Base-by-base conservation (phyloP, 352 stramenopile genomes). In the Globisporangium canariense region DNA sequence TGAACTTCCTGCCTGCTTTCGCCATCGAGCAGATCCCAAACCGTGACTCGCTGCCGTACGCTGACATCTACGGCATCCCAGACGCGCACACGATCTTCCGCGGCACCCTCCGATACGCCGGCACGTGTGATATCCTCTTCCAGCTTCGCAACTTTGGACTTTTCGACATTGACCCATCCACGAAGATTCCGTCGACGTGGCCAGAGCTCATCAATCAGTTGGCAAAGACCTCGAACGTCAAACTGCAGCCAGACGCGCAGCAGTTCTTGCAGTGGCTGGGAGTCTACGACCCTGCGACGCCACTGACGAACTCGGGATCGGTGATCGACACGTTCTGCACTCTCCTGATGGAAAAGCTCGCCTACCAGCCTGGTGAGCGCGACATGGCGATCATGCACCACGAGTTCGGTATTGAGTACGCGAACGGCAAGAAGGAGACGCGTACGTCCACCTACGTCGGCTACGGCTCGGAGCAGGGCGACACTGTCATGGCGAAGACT, bases 341-440 rank as follows among this genome's bases (percentile, higher is more conserved):
- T 8, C 55, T 98, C 8, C 71, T 98, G 49, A 88, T 98, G 64
- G 75, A 94, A 20, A 95, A 97, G 70, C 77, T 98, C 9, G 77
- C 83, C 20, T 98, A 97, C 73, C 76, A 88, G 59, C 84, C 88
- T 10, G 79, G 81, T 50, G 96, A 98, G 74, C 88, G 90, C n/a
- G 96, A 98, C 62, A 98, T 98, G 93, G 91, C 95, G 40, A 87
- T 97, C 69, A 97, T 97, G 90, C 89, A 96, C 66, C 90, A 97
- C 82, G 86, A 92, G 45, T 95, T 97, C 43, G 86, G 85, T 13
- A 75, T 94, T 28, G 77, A 91, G 51, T 91, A 89, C 58, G 68
- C 78, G 43, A 83, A 95, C 56, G 86, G 83, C 45, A 88, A 84
- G 60, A 86, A 88, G 62, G 91, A 98, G 76, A 86, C 77, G 64